Evolutionary conservation across 208 protist species (phyloP).

Genomic region (Phytomonas sp.): DNA sequence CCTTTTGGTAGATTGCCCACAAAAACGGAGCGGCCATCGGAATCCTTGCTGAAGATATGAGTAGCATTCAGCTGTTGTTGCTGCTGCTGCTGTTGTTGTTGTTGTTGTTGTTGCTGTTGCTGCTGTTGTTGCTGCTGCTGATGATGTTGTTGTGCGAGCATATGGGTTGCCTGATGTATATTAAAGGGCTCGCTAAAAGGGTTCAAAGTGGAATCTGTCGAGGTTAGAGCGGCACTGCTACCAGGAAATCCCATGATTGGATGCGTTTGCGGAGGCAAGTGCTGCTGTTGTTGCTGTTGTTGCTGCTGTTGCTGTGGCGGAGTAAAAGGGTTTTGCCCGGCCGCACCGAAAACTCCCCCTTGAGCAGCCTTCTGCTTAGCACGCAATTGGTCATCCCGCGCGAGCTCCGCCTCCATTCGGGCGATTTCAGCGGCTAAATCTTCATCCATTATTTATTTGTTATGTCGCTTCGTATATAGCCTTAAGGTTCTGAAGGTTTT

Average conservation of each 20-base stretch:
- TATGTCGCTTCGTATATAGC: neutral
- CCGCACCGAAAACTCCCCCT: conserved; percentile 9
- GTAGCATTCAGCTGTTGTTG: conserved; percentile 6
- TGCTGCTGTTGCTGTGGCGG: conserved; percentile 11
- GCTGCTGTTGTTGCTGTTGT: conserved; percentile 17
- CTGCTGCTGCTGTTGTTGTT: conserved; percentile 11
- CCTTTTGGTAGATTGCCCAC: conserved; percentile 71
- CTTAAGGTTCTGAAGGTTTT: neutral
- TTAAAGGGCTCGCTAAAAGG: conserved; percentile 15
- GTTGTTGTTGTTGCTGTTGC: conserved; percentile 13
- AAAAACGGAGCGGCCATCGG: conserved; percentile 80
- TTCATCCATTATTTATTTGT: conserved; percentile 33
- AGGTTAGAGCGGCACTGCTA: neutral
- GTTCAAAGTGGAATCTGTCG: conserved; percentile 5
- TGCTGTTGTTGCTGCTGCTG: conserved; percentile 14
- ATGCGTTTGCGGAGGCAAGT: neutral
- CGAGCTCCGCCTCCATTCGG: conserved; percentile 67
- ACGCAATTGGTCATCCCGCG: conserved; percentile 46
- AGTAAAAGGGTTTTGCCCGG: conserved; percentile 11
- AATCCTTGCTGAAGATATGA: conserved; percentile 72
- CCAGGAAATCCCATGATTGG: neutral
- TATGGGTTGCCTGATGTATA: neutral
- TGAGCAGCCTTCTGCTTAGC: conserved; percentile 32
- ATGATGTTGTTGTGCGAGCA: neutral
- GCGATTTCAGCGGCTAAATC: conserved; percentile 73